A percentile compares a stretch with the other conserved stretches of the same genome.
Evolutionary conservation across 345 rosid species (phyloP).

Genomic region (Erodium maritimum): DNA sequence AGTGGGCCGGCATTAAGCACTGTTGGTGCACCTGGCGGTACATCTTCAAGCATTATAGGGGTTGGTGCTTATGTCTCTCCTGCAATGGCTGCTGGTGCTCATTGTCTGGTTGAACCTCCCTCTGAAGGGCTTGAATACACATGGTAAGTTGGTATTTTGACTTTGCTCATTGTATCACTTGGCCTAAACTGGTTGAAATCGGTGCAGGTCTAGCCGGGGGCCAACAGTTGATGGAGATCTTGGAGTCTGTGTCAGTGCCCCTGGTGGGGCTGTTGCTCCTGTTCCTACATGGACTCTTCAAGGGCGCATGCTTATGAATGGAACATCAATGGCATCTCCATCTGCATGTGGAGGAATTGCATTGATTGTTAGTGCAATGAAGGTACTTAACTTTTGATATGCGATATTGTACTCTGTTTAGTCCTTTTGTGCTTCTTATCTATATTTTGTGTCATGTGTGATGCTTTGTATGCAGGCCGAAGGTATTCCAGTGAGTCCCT

Average conservation of each 20-base stretch:
- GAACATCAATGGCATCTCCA: constrained; percentile 99
- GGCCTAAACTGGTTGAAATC: constrained; percentile 13
- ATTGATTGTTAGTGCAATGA: constrained; percentile 86
- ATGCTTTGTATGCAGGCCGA: constrained; percentile 40
- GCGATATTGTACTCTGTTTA: constrained; percentile 8
- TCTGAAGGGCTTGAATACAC: constrained; percentile 87
- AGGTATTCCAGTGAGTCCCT: constrained; percentile 74
- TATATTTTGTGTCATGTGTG: background rate
- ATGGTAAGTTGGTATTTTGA: constrained; percentile 35
- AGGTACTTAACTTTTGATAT: constrained; percentile 34
- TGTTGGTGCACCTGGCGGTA: constrained; percentile 99
- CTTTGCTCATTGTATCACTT: constrained; percentile 3
- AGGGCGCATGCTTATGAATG: constrained; percentile 96
- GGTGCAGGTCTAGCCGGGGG: constrained; percentile 92
- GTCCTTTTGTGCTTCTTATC: background rate
- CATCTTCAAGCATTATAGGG: constrained; percentile 87
- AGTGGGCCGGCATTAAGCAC: constrained; percentile 94
- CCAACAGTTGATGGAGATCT: constrained; percentile 97
- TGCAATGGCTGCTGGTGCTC: constrained; percentile 96
- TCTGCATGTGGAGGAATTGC: constrained; percentile 99
- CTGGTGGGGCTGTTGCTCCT: constrained; percentile 99
- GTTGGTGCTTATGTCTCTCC: constrained; percentile 99
- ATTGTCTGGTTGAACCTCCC: constrained; percentile 89
- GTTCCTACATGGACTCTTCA: constrained; percentile 99
- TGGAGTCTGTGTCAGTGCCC: constrained; percentile 93